A percentile compares a stretch with the other conserved stretches of the same genome.
phyloP scores from a whole-genome alignment of 2,329 filamentous ascomycete genomes.

The Dactylellina drechsleri region DNA sequence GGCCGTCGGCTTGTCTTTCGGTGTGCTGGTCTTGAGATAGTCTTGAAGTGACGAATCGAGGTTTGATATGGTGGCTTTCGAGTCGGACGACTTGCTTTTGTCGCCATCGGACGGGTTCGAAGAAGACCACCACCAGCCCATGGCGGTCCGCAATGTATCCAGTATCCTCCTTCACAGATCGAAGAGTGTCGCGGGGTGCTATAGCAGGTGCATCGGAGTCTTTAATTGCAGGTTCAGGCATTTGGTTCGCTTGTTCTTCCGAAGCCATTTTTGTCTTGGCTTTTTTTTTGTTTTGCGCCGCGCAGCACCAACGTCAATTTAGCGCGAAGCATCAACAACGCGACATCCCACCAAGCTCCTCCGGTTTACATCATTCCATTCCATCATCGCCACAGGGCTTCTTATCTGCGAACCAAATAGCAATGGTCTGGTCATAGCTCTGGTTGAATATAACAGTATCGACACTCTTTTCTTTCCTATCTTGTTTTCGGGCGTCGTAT shows the following conservation, averaged over 20 bases:
- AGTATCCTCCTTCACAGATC: conserved; percentile 2
- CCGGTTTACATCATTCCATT: conserved; percentile 15
- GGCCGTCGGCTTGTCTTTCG: conserved; percentile 63
- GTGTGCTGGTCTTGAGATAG: conserved; percentile 83
- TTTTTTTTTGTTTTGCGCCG: conserved; percentile 46
- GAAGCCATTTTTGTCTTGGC: conserved; percentile 13
- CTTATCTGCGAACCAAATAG: too few species aligned
- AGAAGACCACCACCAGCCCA: conserved; percentile 74
- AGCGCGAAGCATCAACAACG: conserved; percentile 48
- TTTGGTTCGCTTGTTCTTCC: neutral
- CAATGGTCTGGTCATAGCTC: too few species aligned
- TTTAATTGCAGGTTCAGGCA: neutral
- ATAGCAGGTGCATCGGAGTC: conserved; percentile 8
- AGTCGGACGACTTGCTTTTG: conserved; percentile 58
- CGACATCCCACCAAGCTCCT: conserved; percentile 50
- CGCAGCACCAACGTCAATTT: conserved; percentile 8
- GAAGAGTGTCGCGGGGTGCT: neutral
- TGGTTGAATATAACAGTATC: neutral
- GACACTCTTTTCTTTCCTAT: neutral
- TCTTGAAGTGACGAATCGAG: conserved; percentile 85
- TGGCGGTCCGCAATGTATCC: conserved; percentile 58
- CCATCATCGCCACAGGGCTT: conserved; percentile 1
- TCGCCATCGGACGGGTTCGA: conserved; percentile 39
- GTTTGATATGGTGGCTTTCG: conserved; percentile 74
- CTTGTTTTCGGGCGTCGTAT: neutral